These are phyloP conservation scores for Mediolabrus comicus DNA, from an alignment of 108 stramenopile species.

Conservation along the genomic window DNA sequence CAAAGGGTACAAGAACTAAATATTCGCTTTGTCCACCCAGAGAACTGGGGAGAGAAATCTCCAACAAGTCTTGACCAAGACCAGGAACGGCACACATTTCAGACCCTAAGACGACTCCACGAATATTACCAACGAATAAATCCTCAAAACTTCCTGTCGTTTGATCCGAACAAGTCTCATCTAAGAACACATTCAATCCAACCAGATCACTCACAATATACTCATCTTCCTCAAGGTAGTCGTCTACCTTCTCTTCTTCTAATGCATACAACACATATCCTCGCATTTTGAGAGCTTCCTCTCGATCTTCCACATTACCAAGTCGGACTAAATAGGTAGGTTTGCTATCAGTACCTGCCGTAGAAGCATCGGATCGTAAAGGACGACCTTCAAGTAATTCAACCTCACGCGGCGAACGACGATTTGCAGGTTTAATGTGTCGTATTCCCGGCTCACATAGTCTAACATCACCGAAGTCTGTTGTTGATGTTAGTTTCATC, in stretches of 20 bases:
- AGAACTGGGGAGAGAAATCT: constrained; percentile 50
- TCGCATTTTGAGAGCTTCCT: constrained; percentile 54
- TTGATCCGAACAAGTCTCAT: constrained; percentile 22
- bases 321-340: constrained; percentile 66
- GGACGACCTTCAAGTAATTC: constrained; percentile 54
- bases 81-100: constrained; percentile 83
- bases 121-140: constrained; percentile 62
- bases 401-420: constrained; percentile 75
- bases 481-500: constrained; percentile 60
- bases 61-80: constrained; percentile 78
- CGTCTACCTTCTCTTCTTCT: constrained; percentile 56
- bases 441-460: constrained; percentile 58
- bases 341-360: constrained; percentile 9
- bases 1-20: constrained; percentile 77
- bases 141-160: constrained; percentile 25
- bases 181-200: constrained; percentile 66
- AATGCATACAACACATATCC: constrained; percentile 67
- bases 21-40: constrained; percentile 49
- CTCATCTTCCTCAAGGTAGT: constrained; percentile 50
- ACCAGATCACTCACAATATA: constrained; percentile 76
- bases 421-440: constrained; percentile 68
- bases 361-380: constrained; percentile 35
- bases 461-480: constrained; percentile 67
- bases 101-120: constrained; percentile 74
- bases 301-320: constrained; percentile 56